Conservation (phyloP, 2,329 filamentous ascomycete species). For the Penicillium sp. region DNA sequence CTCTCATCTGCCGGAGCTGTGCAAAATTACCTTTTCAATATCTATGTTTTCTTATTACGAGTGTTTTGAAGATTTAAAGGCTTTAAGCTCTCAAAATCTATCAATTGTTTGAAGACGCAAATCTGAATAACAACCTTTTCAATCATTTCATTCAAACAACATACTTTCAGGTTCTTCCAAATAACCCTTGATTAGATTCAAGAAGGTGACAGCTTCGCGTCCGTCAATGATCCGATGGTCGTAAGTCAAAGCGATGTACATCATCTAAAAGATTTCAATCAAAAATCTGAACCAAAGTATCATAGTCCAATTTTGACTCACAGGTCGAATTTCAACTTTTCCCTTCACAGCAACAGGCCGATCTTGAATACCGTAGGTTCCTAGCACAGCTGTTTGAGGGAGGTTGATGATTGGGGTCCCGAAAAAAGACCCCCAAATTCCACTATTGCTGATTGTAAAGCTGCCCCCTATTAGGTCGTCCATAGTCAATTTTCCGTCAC, state of each 20-base stretch:
- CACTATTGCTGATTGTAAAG: slow-evolving; percentile 93
- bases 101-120: no score
- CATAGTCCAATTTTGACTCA: slow-evolving; percentile 31
- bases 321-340: slow-evolving; percentile 83
- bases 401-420: slow-evolving; percentile 96
- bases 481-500: slow-evolving; percentile 90
- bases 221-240: no score
- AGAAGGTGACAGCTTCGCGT: no score
- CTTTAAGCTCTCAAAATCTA: no score
- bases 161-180: no score
- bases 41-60: no score
- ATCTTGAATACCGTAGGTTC: slow-evolving; percentile 92
- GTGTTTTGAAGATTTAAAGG: no score
- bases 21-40: no score
- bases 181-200: no score
- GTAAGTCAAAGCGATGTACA: slow-evolving; percentile 94
- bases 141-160: no score
- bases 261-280: slow-evolving; percentile 62
- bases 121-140: no score
- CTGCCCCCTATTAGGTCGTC: slow-evolving; percentile 97
- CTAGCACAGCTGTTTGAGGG: slow-evolving; percentile 83
- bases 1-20: no score
- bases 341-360: slow-evolving; percentile 83
- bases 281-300: neutral
- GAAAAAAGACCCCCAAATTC: slow-evolving; percentile 92